Percentiles rank a stretch among this genome's conserved stretches.
phyloP scores from a whole-genome alignment of 2,329 filamentous ascomycete species.

The Hypocrella siamensis region DNA sequence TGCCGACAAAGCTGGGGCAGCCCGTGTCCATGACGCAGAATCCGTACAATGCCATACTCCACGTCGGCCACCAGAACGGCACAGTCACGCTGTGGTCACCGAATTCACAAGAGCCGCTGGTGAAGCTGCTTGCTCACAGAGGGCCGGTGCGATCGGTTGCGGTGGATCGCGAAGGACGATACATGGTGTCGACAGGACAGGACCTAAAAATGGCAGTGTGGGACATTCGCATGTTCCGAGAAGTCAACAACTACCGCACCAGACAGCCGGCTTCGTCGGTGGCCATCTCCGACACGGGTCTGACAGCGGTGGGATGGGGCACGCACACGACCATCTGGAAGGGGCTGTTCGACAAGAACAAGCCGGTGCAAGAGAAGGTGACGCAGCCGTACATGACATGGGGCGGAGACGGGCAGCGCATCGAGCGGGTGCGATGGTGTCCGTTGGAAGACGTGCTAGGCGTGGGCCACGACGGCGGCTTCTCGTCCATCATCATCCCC shows the following conservation, averaged over 20 bases:
- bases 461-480: constrained; percentile 69
- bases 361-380: constrained; percentile 58
- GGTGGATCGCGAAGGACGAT: constrained; percentile 77
- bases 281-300: constrained; percentile 73
- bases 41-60: constrained; percentile 78
- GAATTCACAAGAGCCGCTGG: constrained; percentile 70
- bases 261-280: constrained; percentile 69
- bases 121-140: constrained; percentile 79
- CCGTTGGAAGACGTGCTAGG: constrained; percentile 90
- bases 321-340: constrained; percentile 85
- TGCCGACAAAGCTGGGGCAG: constrained; percentile 70
- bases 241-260: constrained; percentile 80
- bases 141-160: constrained; percentile 78
- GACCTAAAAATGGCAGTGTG: constrained; percentile 87
- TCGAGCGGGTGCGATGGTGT: constrained; percentile 80
- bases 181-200: constrained; percentile 89
- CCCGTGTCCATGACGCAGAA: constrained; percentile 79
- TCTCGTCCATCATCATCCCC: constrained; percentile 78
- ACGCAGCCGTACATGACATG: constrained; percentile 85
- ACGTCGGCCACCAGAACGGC: constrained; percentile 89
- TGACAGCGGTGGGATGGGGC: constrained; percentile 83
- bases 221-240: constrained; percentile 89
- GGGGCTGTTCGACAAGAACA: constrained; percentile 65
- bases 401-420: constrained; percentile 68
- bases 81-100: constrained; percentile 93